Evolutionary conservation across 2,329 filamentous ascomycete genomes (phyloP).

Genomic region (Penicillium digitatum): DNA sequence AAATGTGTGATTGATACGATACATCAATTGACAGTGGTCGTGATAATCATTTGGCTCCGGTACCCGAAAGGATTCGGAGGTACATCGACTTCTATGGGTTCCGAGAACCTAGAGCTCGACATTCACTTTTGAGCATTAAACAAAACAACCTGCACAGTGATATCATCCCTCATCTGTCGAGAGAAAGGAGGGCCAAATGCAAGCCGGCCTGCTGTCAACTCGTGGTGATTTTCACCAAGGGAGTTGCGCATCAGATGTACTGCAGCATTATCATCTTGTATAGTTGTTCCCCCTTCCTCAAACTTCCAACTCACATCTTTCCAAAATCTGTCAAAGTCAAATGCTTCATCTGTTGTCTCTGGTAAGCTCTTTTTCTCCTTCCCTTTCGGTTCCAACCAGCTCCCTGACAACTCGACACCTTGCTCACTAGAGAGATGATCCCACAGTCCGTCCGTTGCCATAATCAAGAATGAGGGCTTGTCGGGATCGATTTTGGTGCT

Average conservation of each 20-base stretch:
- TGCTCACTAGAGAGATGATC: constrained; percentile 56
- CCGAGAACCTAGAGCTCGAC: background rate
- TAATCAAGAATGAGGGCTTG: constrained; percentile 57
- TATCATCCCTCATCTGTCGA: constrained; percentile 48
- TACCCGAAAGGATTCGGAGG: background rate
- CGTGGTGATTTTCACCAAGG: constrained; percentile 47
- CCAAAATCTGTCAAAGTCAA: constrained; percentile 23
- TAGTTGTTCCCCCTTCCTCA: constrained; percentile 45
- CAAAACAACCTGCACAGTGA: constrained; percentile 50
- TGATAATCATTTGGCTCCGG: background rate
- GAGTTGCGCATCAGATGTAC: constrained; percentile 53
- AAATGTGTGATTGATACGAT: no score
- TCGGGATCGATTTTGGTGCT: constrained; percentile 50
- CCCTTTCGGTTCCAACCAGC: constrained; percentile 49
- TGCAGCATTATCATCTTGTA: constrained; percentile 52
- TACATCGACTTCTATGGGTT: no score
- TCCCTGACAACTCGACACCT: constrained; percentile 55
- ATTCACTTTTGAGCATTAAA: constrained; percentile 13
- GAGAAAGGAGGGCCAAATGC: constrained; percentile 26
- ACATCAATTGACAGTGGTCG: background rate
- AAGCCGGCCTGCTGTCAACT: constrained; percentile 31
- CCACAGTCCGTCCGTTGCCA: constrained; percentile 66
- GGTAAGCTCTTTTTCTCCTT: constrained; percentile 30
- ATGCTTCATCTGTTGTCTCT: constrained; percentile 16
- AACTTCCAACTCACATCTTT: constrained; percentile 28